Evolutionary conservation across 169 alveolate species (phyloP), one percentile per base, ranked within the genome.

Genomic region (Theileria annulata): DNA sequence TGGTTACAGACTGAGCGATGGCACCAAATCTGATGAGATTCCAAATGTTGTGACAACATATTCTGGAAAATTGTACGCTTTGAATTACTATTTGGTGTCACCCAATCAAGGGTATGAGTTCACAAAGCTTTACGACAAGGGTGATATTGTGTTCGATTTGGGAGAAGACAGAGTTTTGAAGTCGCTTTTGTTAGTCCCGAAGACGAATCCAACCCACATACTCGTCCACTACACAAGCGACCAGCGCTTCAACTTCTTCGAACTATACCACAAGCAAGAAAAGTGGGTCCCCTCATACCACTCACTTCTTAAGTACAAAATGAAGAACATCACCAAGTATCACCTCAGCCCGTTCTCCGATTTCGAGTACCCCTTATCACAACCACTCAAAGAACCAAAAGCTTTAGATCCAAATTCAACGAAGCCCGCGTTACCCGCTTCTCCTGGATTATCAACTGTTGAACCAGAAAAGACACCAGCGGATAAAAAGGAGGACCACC

Each of bases 291-390:
- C 15, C 33, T 0, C 42, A n/a, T 21, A 9, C 37, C 17, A n/a
- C 71, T 6, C 23, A 17, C 19, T 21, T 19, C 69, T 60, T 17
- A 62, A 37, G 48, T 37, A n/a, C 6, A 62, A 27, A 21, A 62
- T 62, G 71, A n/a, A 15, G 48, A 62, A 62, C 71, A 62, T 62
- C 31, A 37, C 31, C 28, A 62, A 62, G 49, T 62, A 27, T 21
- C 71, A 62, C 71, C 48, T 62, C 51, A 10, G 3, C 47, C 13
- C 47, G 13, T 35, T 42, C 51, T 42, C 13, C 51, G 51, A 42
- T 42, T 42, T 42, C 15, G 51, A 42, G 2, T 17, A 42, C 6
- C 51, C 51, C 51, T 12, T 10, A 8, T 17, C 51, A 42, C 51
- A 42, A 12, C 13, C 51, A 3, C 51, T 42, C 51, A 42, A 42